These are phyloP conservation scores for Pyrenophora graminea DNA, from an alignment of 2,329 filamentous ascomycete species.

Conservation along the genomic window DNA sequence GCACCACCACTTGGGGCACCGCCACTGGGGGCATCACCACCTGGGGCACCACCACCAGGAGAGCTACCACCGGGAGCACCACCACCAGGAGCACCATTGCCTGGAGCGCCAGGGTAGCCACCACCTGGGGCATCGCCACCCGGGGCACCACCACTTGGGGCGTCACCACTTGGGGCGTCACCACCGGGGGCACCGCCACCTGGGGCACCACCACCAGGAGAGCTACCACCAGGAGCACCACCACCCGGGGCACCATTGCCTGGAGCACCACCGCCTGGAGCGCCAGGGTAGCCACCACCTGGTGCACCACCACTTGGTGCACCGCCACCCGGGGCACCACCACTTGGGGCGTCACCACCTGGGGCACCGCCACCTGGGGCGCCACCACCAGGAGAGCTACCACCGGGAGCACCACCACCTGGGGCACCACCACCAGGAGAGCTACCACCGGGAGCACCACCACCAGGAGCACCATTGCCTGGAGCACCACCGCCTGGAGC, in stretches of 20 bases:
- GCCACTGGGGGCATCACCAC: not conserved
- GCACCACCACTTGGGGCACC: not conserved
- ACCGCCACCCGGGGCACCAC: not conserved
- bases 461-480: not conserved
- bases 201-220: not conserved
- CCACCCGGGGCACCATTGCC: no score
- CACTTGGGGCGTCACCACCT: not conserved
- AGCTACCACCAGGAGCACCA: not conserved
- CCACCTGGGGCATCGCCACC: not conserved
- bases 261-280: not conserved
- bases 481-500: not conserved
- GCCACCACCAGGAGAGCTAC: not conserved
- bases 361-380: not conserved
- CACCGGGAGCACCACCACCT: not conserved
- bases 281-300: slow-evolving; percentile 1
- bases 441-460: not conserved
- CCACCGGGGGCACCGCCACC: no score
- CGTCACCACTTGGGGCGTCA: not conserved
- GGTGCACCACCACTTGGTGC: not conserved
- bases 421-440: not conserved
- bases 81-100: not conserved
- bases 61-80: not conserved
- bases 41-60: not conserved
- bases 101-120: not conserved
- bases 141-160: not conserved